Conservation (phyloP, 139 green algal species). For the Asterochloris erici region DNA sequence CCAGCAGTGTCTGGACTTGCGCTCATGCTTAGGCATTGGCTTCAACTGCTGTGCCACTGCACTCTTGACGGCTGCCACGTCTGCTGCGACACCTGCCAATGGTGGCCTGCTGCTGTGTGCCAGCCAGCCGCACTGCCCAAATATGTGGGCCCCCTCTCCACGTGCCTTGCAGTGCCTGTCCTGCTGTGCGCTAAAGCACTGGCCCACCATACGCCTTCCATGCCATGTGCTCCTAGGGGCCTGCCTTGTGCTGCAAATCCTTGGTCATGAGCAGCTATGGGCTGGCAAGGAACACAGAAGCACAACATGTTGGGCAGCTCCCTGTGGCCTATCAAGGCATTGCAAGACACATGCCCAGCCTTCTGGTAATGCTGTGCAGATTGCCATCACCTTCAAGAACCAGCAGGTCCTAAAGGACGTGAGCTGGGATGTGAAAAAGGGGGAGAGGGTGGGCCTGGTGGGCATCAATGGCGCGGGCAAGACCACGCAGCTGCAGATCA, state of each 20-base stretch:
- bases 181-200: no score
- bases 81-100: not conserved
- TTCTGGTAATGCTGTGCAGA: constrained; percentile 27
- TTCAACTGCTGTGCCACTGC: not conserved
- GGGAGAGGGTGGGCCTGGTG: constrained; percentile 94
- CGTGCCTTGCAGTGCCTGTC: no score
- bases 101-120: not conserved
- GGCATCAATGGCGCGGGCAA: constrained; percentile 98
- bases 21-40: not conserved
- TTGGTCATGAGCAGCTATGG: not conserved
- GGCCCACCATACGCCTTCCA: not conserved
- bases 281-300: not conserved
- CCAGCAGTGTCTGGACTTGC: not conserved
- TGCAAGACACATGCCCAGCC: not conserved
- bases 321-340: not conserved
- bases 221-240: not conserved
- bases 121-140: no score
- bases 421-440: constrained; percentile 95
- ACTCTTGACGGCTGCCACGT: not conserved
- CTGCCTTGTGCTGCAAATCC: not conserved
- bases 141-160: no score
- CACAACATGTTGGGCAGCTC: not conserved
- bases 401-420: constrained; percentile 85
- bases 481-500: constrained; percentile 97
- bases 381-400: constrained; percentile 92